These are phyloP conservation scores for Kwoniella botswanensis DNA, from an alignment of 768 basidiomycete genomes.

Conservation along the genomic window DNA sequence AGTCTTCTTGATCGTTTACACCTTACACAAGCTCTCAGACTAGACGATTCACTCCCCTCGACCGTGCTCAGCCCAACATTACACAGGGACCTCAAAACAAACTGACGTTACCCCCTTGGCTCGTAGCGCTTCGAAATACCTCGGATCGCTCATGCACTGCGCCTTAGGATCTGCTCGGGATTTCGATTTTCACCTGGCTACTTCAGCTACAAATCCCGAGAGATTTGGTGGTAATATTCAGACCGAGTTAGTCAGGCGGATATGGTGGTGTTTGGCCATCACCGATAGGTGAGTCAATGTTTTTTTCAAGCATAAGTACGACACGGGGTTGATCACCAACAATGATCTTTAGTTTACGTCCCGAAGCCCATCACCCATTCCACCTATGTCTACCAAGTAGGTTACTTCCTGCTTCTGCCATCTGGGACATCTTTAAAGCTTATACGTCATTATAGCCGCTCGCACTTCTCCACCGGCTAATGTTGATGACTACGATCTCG, in stretches of 20 bases:
- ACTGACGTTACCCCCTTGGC: too few relatives aligned
- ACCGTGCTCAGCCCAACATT: too few relatives aligned
- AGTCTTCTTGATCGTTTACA: slow-evolving; percentile 7
- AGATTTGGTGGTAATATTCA: slow-evolving; percentile 21
- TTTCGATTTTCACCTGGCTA: slow-evolving; percentile 27
- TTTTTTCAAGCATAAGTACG: too few relatives aligned
- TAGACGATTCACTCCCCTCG: background rate
- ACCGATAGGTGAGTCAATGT: slow-evolving; percentile 23
- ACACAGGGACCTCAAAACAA: too few relatives aligned
- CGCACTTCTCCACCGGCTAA: slow-evolving; percentile 32
- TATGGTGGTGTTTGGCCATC: slow-evolving; percentile 34
- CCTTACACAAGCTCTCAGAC: background rate
- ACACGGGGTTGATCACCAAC: too few relatives aligned
- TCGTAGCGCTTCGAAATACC: slow-evolving; percentile 22
- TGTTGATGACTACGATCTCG: slow-evolving; percentile 26
- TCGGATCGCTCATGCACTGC: slow-evolving; percentile 33
- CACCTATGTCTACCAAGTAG: slow-evolving; percentile 21
- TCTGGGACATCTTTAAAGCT: background rate
- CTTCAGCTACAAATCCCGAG: slow-evolving; percentile 1
- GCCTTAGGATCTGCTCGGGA: slow-evolving; percentile 28
- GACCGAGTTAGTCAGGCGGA: slow-evolving; percentile 22
- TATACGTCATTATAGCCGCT: slow-evolving; percentile 8
- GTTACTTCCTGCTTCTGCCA: background rate
- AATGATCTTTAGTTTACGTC: slow-evolving; percentile 14
- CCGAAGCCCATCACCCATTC: slow-evolving; percentile 30